phyloP scores from a whole-genome alignment of 352 stramenopile genomes.

The Phytophthora meadii region DNA sequence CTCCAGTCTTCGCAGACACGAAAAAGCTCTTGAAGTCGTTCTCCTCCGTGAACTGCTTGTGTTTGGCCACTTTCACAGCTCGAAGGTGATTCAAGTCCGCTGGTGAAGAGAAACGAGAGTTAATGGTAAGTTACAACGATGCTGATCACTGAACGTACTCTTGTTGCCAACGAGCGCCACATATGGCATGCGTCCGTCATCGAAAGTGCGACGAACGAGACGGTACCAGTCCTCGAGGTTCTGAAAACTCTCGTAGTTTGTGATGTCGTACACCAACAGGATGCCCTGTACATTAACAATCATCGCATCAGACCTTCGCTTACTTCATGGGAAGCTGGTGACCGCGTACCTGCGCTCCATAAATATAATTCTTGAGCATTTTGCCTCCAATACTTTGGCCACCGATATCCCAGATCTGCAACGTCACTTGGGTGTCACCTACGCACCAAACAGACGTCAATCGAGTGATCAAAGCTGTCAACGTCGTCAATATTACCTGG shows the following conservation, averaged over 20 bases:
- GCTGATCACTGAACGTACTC: conserved; percentile 46
- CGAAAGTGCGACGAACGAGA: conserved; percentile 90
- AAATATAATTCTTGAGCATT: conserved; percentile 95
- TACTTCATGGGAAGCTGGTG: background rate
- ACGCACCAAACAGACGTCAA: background rate
- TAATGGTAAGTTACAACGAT: background rate
- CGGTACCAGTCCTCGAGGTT: conserved; percentile 96
- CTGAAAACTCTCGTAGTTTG: conserved; percentile 95
- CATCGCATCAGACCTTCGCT: no score
- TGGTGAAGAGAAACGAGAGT: conserved; percentile 28
- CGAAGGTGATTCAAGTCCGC: conserved; percentile 92
- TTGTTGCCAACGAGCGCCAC: conserved; percentile 94
- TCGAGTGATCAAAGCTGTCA: background rate
- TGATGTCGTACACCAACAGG: conserved; percentile 96
- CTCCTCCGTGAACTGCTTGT: conserved; percentile 94
- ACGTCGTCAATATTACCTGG: conserved; percentile 51
- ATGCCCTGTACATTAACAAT: conserved; percentile 62
- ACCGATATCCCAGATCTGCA: conserved; percentile 96
- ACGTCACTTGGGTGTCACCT: conserved; percentile 91
- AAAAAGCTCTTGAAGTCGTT: conserved; percentile 94
- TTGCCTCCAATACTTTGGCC: conserved; percentile 91
- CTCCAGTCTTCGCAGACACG: conserved; percentile 94
- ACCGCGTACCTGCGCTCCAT: conserved; percentile 82
- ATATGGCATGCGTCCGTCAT: conserved; percentile 88
- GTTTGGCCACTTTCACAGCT: conserved; percentile 87